Conservation (phyloP, 257 asterid species). For the Anisodus tanguticus region DNA sequence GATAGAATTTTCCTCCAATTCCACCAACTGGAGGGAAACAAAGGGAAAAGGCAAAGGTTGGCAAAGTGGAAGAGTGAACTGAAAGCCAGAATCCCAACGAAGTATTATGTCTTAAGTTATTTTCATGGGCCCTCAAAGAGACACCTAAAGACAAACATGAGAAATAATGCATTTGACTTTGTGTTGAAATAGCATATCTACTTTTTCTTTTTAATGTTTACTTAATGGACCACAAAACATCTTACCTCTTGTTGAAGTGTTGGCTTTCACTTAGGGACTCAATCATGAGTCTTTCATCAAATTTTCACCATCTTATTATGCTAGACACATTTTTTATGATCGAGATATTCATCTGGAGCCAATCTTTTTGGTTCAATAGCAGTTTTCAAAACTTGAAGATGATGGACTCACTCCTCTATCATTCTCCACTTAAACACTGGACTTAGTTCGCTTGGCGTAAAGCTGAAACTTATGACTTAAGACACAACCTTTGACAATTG, state of each 20-base stretch:
- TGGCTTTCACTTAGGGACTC: slow-evolving; percentile 1
- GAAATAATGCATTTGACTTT: slow-evolving; percentile 23
- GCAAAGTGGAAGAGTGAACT: slow-evolving; percentile 26
- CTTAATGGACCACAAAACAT: not conserved
- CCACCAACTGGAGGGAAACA: not conserved
- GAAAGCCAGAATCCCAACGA: slow-evolving; percentile 27
- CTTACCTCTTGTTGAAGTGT: not conserved
- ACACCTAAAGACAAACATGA: not conserved
- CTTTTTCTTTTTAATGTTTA: not conserved
- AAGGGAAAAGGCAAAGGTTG: slow-evolving; percentile 22
- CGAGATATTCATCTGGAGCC: not conserved
- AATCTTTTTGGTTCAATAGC: not conserved
- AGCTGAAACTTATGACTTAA: not conserved
- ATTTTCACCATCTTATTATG: not conserved
- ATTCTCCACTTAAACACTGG: not conserved
- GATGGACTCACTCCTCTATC: not conserved
- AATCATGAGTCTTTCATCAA: not conserved
- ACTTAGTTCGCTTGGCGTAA: not conserved
- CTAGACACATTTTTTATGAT: not conserved
- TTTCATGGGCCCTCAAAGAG: slow-evolving; percentile 26
- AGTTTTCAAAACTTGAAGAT: not conserved
- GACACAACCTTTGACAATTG: too few species aligned
- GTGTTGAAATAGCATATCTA: not conserved
- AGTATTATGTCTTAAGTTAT: not conserved
- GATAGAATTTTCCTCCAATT: not conserved